A percentile compares a stretch with the other conserved stretches of the same genome.
These are phyloP conservation scores for Candolleomyces aberdarensis DNA, from an alignment of 768 basidiomycete species.

Conservation along the genomic window DNA sequence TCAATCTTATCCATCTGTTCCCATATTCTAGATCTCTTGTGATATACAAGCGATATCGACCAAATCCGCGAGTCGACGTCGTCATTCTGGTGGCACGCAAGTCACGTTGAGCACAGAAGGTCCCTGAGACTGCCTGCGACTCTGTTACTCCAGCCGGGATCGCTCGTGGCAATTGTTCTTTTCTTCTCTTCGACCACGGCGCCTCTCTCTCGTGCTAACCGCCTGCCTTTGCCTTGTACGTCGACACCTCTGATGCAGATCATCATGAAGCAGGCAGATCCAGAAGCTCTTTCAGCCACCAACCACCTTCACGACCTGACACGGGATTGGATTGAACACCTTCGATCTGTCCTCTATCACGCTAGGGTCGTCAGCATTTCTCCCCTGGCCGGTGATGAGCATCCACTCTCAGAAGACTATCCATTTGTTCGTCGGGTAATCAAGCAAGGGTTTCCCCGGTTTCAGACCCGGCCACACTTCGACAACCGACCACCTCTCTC, in stretches of 20 bases:
- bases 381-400: neutral
- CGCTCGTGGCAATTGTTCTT: neutral
- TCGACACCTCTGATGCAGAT: neutral
- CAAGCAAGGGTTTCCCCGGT: neutral
- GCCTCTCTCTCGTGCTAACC: neutral
- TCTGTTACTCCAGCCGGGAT: neutral
- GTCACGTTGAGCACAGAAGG: constrained; percentile 1
- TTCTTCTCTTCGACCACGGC: neutral
- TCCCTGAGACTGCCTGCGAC: too few species aligned
- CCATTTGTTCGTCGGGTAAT: neutral
- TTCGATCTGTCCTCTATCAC: constrained; percentile 2
- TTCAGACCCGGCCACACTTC: neutral
- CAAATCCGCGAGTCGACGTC: neutral
- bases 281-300: constrained; percentile 2
- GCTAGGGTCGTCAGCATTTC: neutral
- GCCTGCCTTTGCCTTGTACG: neutral
- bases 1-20: constrained; percentile 3
- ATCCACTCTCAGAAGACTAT: constrained; percentile 3
- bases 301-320: neutral
- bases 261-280: neutral
- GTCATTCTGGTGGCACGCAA: neutral
- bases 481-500: neutral
- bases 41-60: constrained; percentile 3
- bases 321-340: constrained; percentile 2
- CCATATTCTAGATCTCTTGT: constrained; percentile 3